These are phyloP conservation scores for Phascolomyces articulosus DNA, from an alignment of 371 early-diverging fungal genomes.

Conservation along the genomic window DNA sequence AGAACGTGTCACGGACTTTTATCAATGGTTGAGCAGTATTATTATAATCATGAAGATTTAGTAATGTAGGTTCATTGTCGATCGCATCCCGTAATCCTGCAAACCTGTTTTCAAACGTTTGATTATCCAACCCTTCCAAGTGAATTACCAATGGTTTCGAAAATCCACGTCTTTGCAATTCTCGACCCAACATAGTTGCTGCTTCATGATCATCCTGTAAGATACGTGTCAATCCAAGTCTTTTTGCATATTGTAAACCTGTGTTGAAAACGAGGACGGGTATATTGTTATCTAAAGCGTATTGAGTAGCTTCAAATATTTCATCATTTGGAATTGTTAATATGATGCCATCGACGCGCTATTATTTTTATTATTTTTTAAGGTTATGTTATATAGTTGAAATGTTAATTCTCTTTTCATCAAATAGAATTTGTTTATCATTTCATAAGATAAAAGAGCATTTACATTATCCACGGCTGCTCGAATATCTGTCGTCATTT, in stretches of 20 bases:
- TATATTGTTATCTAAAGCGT: conserved; percentile 28
- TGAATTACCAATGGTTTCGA: conserved; percentile 20
- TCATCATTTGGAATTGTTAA: conserved; percentile 46
- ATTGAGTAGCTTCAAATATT: conserved; percentile 37
- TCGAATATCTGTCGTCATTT: conserved; percentile 40
- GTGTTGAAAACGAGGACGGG: conserved; percentile 53
- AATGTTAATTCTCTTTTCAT: too few relatives aligned
- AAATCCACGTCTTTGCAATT: conserved; percentile 28
- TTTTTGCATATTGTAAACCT: conserved; percentile 38
- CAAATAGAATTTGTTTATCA: too few relatives aligned
- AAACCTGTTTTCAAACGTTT: conserved; percentile 5
- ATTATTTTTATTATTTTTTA: too few relatives aligned
- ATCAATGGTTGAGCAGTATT: conserved; percentile 27
- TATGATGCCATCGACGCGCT: conserved; percentile 46
- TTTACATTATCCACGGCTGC: conserved; percentile 28
- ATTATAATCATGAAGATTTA: conserved; percentile 14
- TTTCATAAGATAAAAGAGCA: too few relatives aligned
- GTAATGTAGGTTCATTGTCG: conserved; percentile 1
- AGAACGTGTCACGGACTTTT: conserved; percentile 13
- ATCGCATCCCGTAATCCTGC: conserved; percentile 8
- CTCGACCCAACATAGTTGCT: conserved; percentile 36
- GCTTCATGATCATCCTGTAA: conserved; percentile 46
- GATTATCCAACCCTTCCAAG: conserved; percentile 12
- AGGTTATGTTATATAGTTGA: neutral
- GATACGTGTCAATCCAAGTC: conserved; percentile 39